These are phyloP conservation scores for Auricularia cornea DNA, from an alignment of 768 basidiomycete species.

Conservation along the genomic window DNA sequence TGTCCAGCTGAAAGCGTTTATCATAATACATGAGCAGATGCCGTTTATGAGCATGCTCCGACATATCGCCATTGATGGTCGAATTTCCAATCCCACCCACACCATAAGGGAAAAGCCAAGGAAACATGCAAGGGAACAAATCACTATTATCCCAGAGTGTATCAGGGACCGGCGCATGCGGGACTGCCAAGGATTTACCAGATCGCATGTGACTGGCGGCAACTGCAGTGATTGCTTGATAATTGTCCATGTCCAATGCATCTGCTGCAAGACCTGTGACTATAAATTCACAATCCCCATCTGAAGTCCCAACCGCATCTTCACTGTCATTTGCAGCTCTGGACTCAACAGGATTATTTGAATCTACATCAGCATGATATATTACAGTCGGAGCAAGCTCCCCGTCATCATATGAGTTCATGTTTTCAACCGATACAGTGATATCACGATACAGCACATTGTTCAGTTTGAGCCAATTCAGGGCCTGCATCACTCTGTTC, in stretches of 20 bases:
- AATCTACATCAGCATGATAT: constrained; percentile 8
- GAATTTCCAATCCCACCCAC: background rate
- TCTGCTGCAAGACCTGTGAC: constrained; percentile 13
- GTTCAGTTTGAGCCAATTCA: constrained; percentile 29
- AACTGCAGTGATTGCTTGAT: background rate
- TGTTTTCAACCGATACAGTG: constrained; percentile 17
- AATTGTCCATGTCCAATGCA: background rate
- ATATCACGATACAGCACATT: constrained; percentile 26
- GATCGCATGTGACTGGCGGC: background rate
- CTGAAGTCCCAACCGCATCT: constrained; percentile 10
- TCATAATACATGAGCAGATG: constrained; percentile 31
- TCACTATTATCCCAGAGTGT: background rate
- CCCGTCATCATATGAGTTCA: constrained; percentile 1
- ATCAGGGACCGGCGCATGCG: background rate
- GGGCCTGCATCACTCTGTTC: constrained; percentile 15
- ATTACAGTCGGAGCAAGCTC: constrained; percentile 13
- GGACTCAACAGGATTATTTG: constrained; percentile 18
- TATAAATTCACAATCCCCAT: constrained; percentile 14
- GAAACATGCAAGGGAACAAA: background rate
- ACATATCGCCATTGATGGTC: background rate
- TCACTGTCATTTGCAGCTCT: constrained; percentile 21
- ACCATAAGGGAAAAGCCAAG: constrained; percentile 4
- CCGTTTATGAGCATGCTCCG: constrained; percentile 16
- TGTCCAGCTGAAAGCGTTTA: constrained; percentile 32
- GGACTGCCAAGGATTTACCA: constrained; percentile 2